Evolutionary conservation across 1,284 basidiomycete genomes (phyloP).

Genomic region (Cryptococcus sp.): DNA sequence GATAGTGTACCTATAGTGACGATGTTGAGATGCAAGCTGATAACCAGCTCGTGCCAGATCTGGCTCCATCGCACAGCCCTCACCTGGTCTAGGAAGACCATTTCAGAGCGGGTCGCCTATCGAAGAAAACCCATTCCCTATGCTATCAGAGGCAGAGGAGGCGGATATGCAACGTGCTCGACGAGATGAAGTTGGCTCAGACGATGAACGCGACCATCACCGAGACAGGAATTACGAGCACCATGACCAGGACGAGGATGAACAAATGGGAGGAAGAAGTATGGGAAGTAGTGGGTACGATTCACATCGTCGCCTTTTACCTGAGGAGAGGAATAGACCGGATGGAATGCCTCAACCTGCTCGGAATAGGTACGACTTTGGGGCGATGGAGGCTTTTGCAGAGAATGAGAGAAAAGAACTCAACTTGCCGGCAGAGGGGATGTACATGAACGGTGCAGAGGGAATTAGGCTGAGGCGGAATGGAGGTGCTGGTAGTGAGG

Average conservation of each 20-base stretch:
- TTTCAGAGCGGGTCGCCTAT: constrained; percentile 37
- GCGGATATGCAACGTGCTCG: constrained; percentile 44
- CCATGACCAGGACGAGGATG: constrained; percentile 18
- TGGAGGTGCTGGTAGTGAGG: constrained; percentile 6
- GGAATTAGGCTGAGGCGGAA: constrained; percentile 5
- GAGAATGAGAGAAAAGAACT: constrained; percentile 59
- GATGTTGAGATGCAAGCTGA: too few relatives aligned
- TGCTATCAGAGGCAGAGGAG: constrained; percentile 47
- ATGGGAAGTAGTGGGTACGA: constrained; percentile 21
- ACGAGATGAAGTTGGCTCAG: constrained; percentile 5
- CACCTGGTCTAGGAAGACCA: constrained; percentile 13
- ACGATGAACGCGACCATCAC: not conserved
- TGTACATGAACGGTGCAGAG: constrained; percentile 1
- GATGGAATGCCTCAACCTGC: constrained; percentile 17
- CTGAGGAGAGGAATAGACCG: constrained; percentile 4
- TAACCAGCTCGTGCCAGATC: constrained; percentile 14
- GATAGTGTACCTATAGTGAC: too few relatives aligned
- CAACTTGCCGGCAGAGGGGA: constrained; percentile 27
- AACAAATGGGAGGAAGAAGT: constrained; percentile 6
- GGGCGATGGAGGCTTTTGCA: constrained; percentile 74
- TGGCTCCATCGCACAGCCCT: constrained; percentile 14
- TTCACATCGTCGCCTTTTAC: constrained; percentile 17
- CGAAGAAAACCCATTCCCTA: constrained; percentile 44
- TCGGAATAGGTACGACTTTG: constrained; percentile 65
- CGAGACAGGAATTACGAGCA: not conserved